Evolutionary conservation across 352 stramenopile species (phyloP), one percentile per base, ranked within the genome.

Genomic region (Phytophthora parvispora): DNA sequence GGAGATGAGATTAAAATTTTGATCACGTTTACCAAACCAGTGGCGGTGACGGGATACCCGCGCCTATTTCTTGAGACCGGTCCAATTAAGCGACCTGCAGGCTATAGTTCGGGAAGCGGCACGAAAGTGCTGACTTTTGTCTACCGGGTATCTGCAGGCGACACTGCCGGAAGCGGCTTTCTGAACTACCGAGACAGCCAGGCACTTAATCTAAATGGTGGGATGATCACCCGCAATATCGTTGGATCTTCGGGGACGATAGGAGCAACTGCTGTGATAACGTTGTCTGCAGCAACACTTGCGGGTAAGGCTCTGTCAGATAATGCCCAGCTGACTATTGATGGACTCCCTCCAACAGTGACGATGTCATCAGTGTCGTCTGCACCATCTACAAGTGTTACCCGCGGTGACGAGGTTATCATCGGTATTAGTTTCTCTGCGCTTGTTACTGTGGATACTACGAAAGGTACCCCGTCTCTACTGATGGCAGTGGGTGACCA

Each of bases 21-120:
- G 13, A 64, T 96, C 22, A 83, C 81, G 22, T 96, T 96, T 70
- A 95, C 86, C 0, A 94, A 93, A 48, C 76, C 85, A n/a, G 89
- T 96, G 0, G 69, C 52, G 0, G 87, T 96, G 20, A 68, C 59
- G 0, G 87, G 86, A 2, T 91, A 91, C 18, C 89, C 89, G 7
- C 75, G 86, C 9, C 50, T 96, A 20, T 90, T 88, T 54, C 69
- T 96, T 13, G 84, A 94, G 60, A 95, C 87, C 0, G 86, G 84
- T 5, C 68, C 71, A 1, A 87, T 93, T 53, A 92, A 93, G 60
- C 83, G 83, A 8, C 75, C 83, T 24, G 89, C 89, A 0, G 76
- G 80, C 4, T 97, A 94, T 70, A 75, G 54, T 25, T 80, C 76
- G 25, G 89, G 89, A 1, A 84, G 80, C 40, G 86, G 80, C 9